Evolutionary conservation across 495 filamentous ascomycete genomes (phyloP), one percentile per base, ranked within the genome.

Genomic region (Penicillium turbatum): DNA sequence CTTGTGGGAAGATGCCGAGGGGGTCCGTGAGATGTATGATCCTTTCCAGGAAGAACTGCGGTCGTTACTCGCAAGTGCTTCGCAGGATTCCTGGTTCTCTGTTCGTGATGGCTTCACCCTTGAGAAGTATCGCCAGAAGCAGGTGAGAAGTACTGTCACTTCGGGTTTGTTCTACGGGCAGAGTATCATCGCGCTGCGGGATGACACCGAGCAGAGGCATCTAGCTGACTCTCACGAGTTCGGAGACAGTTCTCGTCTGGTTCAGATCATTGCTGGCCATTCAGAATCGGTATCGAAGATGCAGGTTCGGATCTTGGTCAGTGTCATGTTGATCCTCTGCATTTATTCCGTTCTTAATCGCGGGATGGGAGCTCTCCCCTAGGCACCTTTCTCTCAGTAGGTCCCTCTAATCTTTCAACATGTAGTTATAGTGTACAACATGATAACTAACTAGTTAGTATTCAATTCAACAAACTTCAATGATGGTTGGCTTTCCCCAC

Each of bases 1-100:
- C 5, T 17, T 74, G 21, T 63, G 63, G 29, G 51, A 51, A 5
- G 31, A 59, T 2, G 19, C 48, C 3, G 24, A 35, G 2, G 17
- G 47, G 2, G 55, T 67, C 37, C 54, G 59, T 15, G 30, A 52
- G 5, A 29, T 47, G 13, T 50, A 67, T 32, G 12, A 13, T 9
- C 36, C 30, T 15, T 62, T 56, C 43, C 51, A 69, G 38, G 56
- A 67, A 0, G 34, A 66, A 15, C 59, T 68, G 11, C 68, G 68
- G 10, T 32, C 63, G 8, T 41, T 72, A 1, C 53, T 75, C 12
- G 54, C 60, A 39, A 43, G 51, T 27, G 61, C 67, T 11, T 75
- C 72, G 8, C 61, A 49, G 15, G 51, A 68, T 13, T 61, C 67
- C 8, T 75, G 68, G 72, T 62, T 67, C 34, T 63, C 55, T 16